Evolutionary conservation across 2,329 filamentous ascomycete species (phyloP), one percentile per base, ranked within the genome.

Genomic region (Aureobasidium sp.): DNA sequence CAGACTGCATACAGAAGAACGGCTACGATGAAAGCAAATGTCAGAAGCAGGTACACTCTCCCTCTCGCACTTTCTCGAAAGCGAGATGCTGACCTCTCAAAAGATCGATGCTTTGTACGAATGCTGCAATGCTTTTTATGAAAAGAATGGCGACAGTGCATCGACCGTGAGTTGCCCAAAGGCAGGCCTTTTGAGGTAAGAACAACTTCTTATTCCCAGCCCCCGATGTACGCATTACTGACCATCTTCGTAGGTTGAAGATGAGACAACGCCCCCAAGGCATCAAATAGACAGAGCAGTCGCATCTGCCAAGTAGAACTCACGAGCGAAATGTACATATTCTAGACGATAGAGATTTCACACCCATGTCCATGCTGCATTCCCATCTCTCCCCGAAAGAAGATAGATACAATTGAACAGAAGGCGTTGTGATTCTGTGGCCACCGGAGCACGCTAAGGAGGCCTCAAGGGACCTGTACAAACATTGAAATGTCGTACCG

Each of bases 371-470:
- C 65, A 60, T 66, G 70, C 71, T 68, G 64, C 63, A 59, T 68
- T 64, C 60, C 64, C 67, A 70, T 57, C 58, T 67, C 66, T 53
- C 60, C 69, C 66, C 60, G 60, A 60, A 76, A 79, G 75, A 84
- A 68, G 40, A 65, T 70, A 64, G 65, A 70, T 66, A 64, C 65
- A 71, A 71, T 80, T 80, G 80, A 86, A 65, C 63, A 71, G 67
- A 82, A 80, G 83, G 78, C 75, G 74, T 72, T 75, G 76, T 81
- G 56, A 76, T 69, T 86, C 88, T 94, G 88, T 86, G 91, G 86
- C 87, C 79, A 87, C 90, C 88, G 90, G 90, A 98, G 93, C 93
- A 88, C 91, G 90, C 88, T 76, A 76, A 75, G 57, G 86, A 90
- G 87, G 79, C 77, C 85, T 74, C 77, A 71, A 71, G n/a, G 78